phyloP scores from a whole-genome alignment of 345 rosid genomes.

The Reutealis trisperma region DNA sequence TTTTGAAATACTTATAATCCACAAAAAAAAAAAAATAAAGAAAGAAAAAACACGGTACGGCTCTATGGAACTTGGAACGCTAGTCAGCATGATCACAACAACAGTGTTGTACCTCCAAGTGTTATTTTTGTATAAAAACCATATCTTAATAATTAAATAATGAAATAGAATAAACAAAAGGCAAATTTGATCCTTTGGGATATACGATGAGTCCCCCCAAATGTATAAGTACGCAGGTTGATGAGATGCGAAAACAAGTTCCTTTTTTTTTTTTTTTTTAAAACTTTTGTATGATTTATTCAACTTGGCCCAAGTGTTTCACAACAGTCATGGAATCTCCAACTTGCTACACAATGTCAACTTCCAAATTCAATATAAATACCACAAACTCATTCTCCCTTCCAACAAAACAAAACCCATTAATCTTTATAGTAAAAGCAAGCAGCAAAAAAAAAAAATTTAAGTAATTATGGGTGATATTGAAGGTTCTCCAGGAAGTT shows the following conservation, averaged over 20 bases:
- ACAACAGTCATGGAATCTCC: not conserved
- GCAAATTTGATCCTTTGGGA: constrained; percentile 9
- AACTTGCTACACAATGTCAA: not conserved
- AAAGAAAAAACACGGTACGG: not conserved
- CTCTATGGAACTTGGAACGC: not conserved
- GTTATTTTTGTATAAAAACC: not conserved
- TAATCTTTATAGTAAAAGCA: not conserved
- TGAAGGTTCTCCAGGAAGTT: constrained; percentile 73
- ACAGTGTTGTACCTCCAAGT: not conserved
- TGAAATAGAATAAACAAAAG: not conserved
- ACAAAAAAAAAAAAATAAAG: too few relatives aligned
- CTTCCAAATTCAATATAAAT: not conserved
- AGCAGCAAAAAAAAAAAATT: not conserved
- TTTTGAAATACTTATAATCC: too few relatives aligned
- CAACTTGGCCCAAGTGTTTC: not conserved
- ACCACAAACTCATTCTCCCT: not conserved
- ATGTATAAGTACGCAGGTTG: not conserved
- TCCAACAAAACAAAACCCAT: not conserved
- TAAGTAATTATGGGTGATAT: constrained; percentile 48
- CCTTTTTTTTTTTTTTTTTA: not conserved
- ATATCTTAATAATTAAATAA: too few relatives aligned
- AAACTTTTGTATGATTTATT: too few relatives aligned
- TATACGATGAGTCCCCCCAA: constrained; percentile 2
- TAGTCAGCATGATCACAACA: not conserved
- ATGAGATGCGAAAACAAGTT: constrained; percentile 12